Base-by-base conservation (phyloP, 192 early-diverging fungal species). In the Coemansia erecta region DNA sequence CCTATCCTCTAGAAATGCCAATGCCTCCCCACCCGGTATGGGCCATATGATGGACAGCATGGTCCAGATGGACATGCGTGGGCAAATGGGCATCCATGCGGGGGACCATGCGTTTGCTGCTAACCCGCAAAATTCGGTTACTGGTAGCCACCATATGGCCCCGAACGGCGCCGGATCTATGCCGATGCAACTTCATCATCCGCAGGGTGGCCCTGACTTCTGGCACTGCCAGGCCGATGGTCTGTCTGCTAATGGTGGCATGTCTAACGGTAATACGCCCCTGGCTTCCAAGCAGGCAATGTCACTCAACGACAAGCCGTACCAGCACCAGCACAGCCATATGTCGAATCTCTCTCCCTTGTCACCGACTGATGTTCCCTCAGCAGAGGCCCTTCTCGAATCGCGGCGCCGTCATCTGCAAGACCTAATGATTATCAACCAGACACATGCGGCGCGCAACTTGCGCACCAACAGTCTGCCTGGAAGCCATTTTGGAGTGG, bases 371-470 rank as follows among this genome's bases (percentile, higher is more conserved):
- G 68, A 63, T 3, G 45, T 66, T 4, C 66, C 70, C 2, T 63
- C 76, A 0, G 67, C 66, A 1, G 66, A 62, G 3, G 66, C 59
- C 4, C 67, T 72, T 37, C 66, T 70, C 10, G 56, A 68, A 55
- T 70, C 70, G 12, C 76, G 76, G 33, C 66, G 60, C 18, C 70
- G 76, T 10, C 76, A 69, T 35, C 57, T 79, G 26, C 66, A 73
- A 15, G 76, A 79, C 44, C 53, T 69, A 26, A 70, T 63, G 49
- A 79, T 72, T 17, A 79, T 79, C 21, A 72, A 69, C 59, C 63
- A 63, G 53, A 79, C 70, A 0, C 67, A 73, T 40, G 76, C 66
- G 2, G 62, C 60, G 18, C 76, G 76, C 26, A 63, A 44, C 42
- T 57, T 66, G 26, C 46, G 54, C n/a, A 52, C 48, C 28, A 56